Percentiles rank a stretch among this genome's conserved stretches.
phyloP scores from a whole-genome alignment of 768 basidiomycete species.

The Pleurotus eryngii region DNA sequence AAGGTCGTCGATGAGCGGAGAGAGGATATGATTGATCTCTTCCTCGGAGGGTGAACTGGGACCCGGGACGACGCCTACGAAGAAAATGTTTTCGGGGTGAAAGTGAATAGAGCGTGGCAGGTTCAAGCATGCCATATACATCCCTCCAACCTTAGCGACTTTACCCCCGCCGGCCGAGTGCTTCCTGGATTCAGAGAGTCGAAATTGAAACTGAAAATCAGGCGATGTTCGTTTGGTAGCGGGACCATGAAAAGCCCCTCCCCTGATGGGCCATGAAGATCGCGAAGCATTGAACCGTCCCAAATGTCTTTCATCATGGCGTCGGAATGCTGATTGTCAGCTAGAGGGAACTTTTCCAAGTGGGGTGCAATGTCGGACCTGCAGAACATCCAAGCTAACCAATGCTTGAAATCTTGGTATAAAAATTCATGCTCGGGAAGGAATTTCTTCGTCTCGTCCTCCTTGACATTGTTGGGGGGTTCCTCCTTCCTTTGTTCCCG shows the following conservation, averaged over 20 bases:
- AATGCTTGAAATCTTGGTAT: neutral
- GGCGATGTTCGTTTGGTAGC: neutral
- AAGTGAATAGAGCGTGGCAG: neutral
- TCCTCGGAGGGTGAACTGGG: constrained; percentile 26
- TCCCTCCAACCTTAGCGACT: neutral
- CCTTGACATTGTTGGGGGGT: no score
- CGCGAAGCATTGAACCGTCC: neutral
- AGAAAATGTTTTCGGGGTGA: constrained; percentile 28
- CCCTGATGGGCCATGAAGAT: neutral
- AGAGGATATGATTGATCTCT: constrained; percentile 21
- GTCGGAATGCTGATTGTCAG: neutral
- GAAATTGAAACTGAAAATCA: neutral
- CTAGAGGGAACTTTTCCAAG: neutral
- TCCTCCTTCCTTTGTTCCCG: neutral
- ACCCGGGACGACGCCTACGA: constrained; percentile 33
- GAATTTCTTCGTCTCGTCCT: no score
- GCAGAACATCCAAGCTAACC: neutral
- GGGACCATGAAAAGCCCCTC: neutral
- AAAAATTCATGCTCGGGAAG: neutral
- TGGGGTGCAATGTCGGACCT: neutral
- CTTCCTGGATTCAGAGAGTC: neutral
- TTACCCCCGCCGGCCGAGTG: neutral
- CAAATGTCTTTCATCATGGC: neutral
- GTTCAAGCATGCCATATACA: neutral
- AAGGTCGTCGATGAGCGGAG: constrained; percentile 25